Evolutionary conservation across 1,139 yeast species (phyloP).

Genomic region (Debaryomycetaceae sp.): DNA sequence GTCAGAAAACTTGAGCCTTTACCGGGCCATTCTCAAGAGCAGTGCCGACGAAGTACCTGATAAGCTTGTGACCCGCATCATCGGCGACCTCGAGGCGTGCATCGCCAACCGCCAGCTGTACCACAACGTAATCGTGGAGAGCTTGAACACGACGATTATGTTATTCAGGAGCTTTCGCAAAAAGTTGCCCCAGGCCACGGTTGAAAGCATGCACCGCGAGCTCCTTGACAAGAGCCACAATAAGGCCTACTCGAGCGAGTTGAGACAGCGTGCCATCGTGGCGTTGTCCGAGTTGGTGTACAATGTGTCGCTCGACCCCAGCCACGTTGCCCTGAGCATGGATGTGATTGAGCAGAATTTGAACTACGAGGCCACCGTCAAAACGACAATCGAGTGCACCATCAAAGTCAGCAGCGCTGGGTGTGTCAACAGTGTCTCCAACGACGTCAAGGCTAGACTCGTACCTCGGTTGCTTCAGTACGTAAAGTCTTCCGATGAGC

Average conservation of each 20-base stretch:
- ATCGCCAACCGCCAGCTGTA: slow-evolving; percentile 28
- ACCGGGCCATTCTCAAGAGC: slow-evolving; percentile 18
- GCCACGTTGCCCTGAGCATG: slow-evolving; percentile 14
- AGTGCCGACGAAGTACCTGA: slow-evolving; percentile 10
- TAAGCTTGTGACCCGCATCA: slow-evolving; percentile 27
- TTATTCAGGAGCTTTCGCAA: slow-evolving; percentile 23
- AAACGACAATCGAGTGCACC: slow-evolving; percentile 29
- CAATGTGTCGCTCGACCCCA: slow-evolving; percentile 8
- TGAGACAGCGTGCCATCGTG: slow-evolving; percentile 43
- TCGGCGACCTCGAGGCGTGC: slow-evolving; percentile 38
- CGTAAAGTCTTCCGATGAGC: slow-evolving; percentile 23
- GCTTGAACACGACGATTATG: slow-evolving; percentile 37
- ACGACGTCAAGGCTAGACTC: slow-evolving; percentile 13
- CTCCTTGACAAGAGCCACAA: slow-evolving; percentile 33
- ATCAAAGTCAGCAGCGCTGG: slow-evolving; percentile 17
- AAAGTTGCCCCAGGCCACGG: slow-evolving; percentile 13
- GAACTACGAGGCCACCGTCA: slow-evolving; percentile 32
- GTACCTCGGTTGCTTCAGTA: slow-evolving; percentile 16
- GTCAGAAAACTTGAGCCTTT: slow-evolving; percentile 25
- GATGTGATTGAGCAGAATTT: slow-evolving; percentile 23
- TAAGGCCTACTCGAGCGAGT: slow-evolving; percentile 45
- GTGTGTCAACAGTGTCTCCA: slow-evolving; percentile 12
- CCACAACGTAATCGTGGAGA: slow-evolving; percentile 50
- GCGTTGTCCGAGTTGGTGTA: slow-evolving; percentile 26
- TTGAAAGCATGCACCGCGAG: slow-evolving; percentile 15